Percentiles rank a stretch among this genome's conserved stretches.
These are phyloP conservation scores for Corynespora cassiicola DNA, from an alignment of 2,329 filamentous ascomycete species.

Conservation along the genomic window DNA sequence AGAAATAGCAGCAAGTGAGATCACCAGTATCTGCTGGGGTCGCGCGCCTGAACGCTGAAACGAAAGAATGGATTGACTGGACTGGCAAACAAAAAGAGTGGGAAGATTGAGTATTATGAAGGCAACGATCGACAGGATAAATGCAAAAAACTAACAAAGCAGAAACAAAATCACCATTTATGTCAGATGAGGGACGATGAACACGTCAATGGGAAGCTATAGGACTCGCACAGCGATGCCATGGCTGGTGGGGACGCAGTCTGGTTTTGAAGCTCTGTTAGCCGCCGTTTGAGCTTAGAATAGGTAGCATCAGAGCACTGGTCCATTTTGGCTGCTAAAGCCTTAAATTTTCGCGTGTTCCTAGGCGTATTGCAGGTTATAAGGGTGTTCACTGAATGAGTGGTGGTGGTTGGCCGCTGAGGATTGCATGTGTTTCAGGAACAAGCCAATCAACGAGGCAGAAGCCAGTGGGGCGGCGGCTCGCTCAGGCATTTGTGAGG, in stretches of 20 bases:
- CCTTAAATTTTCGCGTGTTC: constrained; percentile 30
- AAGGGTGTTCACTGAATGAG: constrained; percentile 28
- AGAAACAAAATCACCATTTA: constrained; percentile 25
- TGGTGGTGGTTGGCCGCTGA: constrained; percentile 33
- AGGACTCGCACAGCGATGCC: constrained; percentile 25
- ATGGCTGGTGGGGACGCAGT: constrained; percentile 30
- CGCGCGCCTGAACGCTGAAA: constrained; percentile 28
- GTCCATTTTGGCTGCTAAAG: constrained; percentile 31
- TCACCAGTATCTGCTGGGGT: too few species aligned
- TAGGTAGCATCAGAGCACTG: constrained; percentile 35
- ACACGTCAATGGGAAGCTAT: constrained; percentile 25
- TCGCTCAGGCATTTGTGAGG: too few species aligned
- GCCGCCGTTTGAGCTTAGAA: constrained; percentile 47
- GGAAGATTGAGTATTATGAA: constrained; percentile 35
- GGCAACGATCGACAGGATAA: constrained; percentile 37
- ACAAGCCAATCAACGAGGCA: constrained; percentile 27
- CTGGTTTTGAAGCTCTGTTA: constrained; percentile 47
- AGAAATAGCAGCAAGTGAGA: too few species aligned
- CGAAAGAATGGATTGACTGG: constrained; percentile 28
- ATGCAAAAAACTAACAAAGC: too few species aligned
- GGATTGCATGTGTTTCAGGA: constrained; percentile 31
- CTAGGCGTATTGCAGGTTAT: constrained; percentile 21
- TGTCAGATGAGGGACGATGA: constrained; percentile 33
- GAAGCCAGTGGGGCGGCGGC: constrained; percentile 21
- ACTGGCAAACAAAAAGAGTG: constrained; percentile 17